These are phyloP conservation scores for Globisporangium lucens DNA, from an alignment of 352 stramenopile genomes.

Conservation along the genomic window DNA sequence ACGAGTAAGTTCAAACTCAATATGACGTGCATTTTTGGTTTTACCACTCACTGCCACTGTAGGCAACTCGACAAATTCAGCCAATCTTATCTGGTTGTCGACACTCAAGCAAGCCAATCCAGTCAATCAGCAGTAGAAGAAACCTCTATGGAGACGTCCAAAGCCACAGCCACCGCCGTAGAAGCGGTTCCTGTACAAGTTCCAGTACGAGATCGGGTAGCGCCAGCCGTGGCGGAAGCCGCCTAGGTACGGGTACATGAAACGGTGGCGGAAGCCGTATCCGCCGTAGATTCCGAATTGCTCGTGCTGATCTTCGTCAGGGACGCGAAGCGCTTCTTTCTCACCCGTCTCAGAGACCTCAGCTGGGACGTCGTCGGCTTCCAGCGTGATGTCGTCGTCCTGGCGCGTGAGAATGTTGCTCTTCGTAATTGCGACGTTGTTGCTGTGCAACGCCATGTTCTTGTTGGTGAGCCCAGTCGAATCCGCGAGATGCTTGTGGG, in stretches of 20 bases:
- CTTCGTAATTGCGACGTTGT: too few species aligned
- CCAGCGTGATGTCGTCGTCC: too few species aligned
- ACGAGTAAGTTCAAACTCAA: not conserved
- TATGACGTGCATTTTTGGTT: slow-evolving; percentile 4
- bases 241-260: slow-evolving; percentile 9
- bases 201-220: slow-evolving; percentile 35
- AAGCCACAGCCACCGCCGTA: slow-evolving; percentile 18
- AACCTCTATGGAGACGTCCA: slow-evolving; percentile 17
- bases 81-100: not conserved
- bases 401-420: too few species aligned
- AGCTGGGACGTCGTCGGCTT: too few species aligned
- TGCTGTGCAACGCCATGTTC: too few species aligned
- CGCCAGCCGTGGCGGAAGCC: slow-evolving; percentile 16
- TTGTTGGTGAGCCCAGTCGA: too few species aligned
- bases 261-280: slow-evolving; percentile 12
- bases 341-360: too few species aligned
- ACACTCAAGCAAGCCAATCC: not conserved
- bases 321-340: too few species aligned
- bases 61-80: slow-evolving; percentile 1
- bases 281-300: slow-evolving; percentile 11
- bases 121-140: slow-evolving; percentile 24
- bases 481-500: too few species aligned
- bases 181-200: slow-evolving; percentile 18
- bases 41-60: not conserved
- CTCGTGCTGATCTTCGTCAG: too few species aligned